phyloP scores from a whole-genome alignment of 2,329 filamentous ascomycete genomes.

The Aureobasidium sp. region DNA sequence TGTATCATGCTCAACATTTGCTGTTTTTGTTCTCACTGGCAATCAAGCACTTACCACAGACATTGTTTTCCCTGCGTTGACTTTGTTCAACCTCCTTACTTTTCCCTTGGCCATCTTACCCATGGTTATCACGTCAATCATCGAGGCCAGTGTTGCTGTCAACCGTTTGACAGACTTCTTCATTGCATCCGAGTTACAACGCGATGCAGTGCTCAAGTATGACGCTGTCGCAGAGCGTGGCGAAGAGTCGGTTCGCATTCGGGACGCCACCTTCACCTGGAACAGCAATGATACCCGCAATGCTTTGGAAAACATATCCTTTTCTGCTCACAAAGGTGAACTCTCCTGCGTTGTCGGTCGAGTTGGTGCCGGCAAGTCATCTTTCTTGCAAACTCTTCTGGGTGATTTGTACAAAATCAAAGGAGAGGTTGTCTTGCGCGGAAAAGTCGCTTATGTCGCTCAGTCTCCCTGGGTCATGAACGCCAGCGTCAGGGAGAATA shows the following conservation, averaged over 20 bases:
- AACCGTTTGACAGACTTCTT: constrained; percentile 79
- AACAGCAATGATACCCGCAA: constrained; percentile 66
- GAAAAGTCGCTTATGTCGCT: constrained; percentile 81
- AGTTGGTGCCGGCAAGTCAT: constrained; percentile 94
- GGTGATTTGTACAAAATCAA: constrained; percentile 88
- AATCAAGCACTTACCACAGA: constrained; percentile 80
- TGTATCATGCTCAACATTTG: constrained; percentile 93
- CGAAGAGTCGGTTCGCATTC: constrained; percentile 78
- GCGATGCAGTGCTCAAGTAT: constrained; percentile 67
- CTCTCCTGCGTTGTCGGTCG: constrained; percentile 87
- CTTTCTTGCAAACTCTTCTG: constrained; percentile 77
- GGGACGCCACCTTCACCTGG: constrained; percentile 89
- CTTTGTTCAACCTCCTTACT: constrained; percentile 90
- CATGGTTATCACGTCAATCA: constrained; percentile 95
- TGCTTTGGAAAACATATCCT: constrained; percentile 75
- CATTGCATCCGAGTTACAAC: constrained; percentile 79
- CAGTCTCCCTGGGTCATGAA: constrained; percentile 98
- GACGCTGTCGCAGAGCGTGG: constrained; percentile 67
- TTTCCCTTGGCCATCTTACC: constrained; percentile 91
- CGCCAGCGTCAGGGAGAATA: constrained; percentile 93
- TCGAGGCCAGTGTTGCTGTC: constrained; percentile 91
- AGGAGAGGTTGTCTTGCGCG: constrained; percentile 75
- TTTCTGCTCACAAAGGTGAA: constrained; percentile 85
- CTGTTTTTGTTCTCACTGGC: constrained; percentile 82
- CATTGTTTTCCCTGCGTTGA: constrained; percentile 88